These are phyloP conservation scores for Leucoagaricus sp. DNA, from an alignment of 1,284 basidiomycete species.

Conservation along the genomic window DNA sequence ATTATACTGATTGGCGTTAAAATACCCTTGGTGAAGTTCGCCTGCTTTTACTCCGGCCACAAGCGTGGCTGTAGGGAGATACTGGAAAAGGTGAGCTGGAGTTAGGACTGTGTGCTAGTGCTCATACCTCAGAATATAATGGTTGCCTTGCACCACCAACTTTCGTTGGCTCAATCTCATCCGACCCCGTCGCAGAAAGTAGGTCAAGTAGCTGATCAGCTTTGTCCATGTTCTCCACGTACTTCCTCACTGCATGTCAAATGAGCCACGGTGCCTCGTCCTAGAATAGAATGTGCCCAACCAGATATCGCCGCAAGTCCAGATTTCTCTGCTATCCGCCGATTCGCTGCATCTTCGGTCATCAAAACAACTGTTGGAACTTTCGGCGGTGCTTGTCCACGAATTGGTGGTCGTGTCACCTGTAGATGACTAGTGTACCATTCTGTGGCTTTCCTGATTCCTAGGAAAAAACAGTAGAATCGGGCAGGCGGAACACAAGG, in stretches of 20 bases:
- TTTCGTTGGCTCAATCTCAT: conserved; percentile 61
- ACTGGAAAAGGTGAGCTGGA: conserved; percentile 48
- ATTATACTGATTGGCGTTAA: conserved; percentile 95
- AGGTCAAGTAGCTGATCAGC: conserved; percentile 76
- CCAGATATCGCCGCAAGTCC: conserved; percentile 70
- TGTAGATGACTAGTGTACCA: conserved; percentile 85
- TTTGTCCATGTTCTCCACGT: conserved; percentile 74
- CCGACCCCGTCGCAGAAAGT: conserved; percentile 66
- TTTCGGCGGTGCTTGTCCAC: conserved; percentile 43
- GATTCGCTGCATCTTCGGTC: conserved; percentile 89
- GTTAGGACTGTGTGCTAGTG: conserved; percentile 3
- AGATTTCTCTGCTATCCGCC: conserved; percentile 72
- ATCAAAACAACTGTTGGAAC: conserved; percentile 76
- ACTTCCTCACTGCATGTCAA: conserved; percentile 62
- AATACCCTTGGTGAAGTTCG: conserved; percentile 88
- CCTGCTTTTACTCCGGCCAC: conserved; percentile 87
- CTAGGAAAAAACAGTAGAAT: conserved; percentile 35
- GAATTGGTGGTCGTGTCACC: conserved; percentile 51
- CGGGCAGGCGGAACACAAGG: background rate
- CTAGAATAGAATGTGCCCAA: conserved; percentile 26
- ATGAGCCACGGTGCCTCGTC: background rate
- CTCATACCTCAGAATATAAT: conserved; percentile 75
- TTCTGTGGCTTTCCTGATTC: conserved; percentile 80
- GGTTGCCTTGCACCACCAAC: conserved; percentile 55
- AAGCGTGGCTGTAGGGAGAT: conserved; percentile 76